Conservation (phyloP, 148 eudicot genomes). For the Vaccinium corymbosum region DNA sequence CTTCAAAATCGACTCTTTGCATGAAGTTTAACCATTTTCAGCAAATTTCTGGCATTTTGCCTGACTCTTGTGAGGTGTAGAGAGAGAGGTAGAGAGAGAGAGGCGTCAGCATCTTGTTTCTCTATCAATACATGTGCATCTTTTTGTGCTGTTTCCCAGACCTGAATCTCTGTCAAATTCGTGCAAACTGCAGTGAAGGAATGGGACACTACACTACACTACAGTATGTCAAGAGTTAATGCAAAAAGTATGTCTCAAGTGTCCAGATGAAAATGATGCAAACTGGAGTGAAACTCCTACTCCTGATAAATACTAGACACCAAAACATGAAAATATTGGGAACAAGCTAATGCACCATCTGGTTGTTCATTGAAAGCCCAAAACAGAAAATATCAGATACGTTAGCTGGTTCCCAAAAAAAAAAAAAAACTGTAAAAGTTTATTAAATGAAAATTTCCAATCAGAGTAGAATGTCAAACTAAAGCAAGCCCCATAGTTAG, state of each 20-base stretch:
- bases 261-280: conserved; percentile 3
- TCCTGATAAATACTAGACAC: neutral
- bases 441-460: neutral
- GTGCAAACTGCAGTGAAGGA: conserved; percentile 8
- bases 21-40: neutral
- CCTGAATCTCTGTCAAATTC: neutral
- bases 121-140: neutral
- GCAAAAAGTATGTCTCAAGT: neutral
- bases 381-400: neutral
- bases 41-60: neutral
- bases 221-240: neutral
- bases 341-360: neutral
- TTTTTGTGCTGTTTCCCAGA: neutral
- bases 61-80: neutral
- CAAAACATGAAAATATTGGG: neutral
- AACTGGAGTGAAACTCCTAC: neutral
- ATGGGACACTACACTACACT: neutral
- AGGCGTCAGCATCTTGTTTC: neutral
- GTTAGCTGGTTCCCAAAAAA: neutral
- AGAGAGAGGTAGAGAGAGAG: conserved; percentile 13
- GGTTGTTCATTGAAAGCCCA: neutral
- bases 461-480: neutral
- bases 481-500: neutral
- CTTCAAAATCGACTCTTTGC: neutral
- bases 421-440: neutral